phyloP scores from a whole-genome alignment of 1,284 basidiomycete species.

The Apiotrichum sp. region DNA sequence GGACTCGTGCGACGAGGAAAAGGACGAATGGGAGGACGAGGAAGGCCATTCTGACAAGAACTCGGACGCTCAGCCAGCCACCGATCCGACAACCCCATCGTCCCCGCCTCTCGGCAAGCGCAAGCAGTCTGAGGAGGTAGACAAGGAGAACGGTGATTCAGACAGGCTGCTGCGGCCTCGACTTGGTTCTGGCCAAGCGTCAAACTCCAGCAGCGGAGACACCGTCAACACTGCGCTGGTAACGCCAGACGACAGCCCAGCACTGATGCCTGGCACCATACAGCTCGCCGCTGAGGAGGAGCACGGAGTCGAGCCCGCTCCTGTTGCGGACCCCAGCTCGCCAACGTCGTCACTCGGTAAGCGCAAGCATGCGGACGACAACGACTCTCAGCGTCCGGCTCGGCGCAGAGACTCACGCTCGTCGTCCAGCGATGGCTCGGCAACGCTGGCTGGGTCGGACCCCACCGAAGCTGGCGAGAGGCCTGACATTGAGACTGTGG shows the following conservation, averaged over 20 bases:
- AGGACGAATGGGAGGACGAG: slow-evolving; percentile 5
- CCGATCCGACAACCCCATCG: background rate
- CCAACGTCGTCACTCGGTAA: slow-evolving; percentile 10
- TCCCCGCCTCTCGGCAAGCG: slow-evolving; percentile 7
- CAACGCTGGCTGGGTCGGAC: no score
- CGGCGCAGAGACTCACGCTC: background rate
- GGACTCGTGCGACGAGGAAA: slow-evolving; percentile 2
- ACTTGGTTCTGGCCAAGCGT: slow-evolving; percentile 10
- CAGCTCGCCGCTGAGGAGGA: slow-evolving; percentile 9
- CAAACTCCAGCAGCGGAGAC: slow-evolving; percentile 9
- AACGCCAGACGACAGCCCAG: slow-evolving; percentile 16
- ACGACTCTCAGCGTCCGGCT: background rate
- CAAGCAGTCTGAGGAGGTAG: slow-evolving; percentile 4
- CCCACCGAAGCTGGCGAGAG: no score
- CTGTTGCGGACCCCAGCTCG: background rate
- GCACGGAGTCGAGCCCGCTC: background rate
- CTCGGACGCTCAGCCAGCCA: no score
- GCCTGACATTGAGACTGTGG: no score
- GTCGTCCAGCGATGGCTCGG: background rate
- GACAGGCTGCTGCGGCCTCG: slow-evolving; percentile 8
- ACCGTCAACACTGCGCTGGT: slow-evolving; percentile 8
- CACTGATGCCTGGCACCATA: slow-evolving; percentile 9
- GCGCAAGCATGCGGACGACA: slow-evolving; percentile 13
- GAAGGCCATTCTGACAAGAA: background rate
- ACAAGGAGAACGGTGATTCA: background rate